Evolutionary conservation across 2,329 filamentous ascomycete species (phyloP), one percentile per base, ranked within the genome.

Genomic region (Elsinoe batatas): DNA sequence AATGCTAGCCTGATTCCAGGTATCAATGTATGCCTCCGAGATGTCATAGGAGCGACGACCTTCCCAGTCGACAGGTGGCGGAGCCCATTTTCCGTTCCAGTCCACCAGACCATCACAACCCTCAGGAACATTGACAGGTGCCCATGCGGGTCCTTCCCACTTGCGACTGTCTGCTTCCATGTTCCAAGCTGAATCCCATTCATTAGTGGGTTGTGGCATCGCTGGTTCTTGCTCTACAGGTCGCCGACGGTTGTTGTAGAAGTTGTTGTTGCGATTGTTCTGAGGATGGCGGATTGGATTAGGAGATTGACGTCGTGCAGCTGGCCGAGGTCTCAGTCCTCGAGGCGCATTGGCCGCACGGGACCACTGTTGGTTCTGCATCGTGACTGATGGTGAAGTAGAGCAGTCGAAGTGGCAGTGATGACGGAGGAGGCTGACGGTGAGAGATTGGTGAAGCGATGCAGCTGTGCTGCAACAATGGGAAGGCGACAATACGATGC

Each of bases 11-110:
- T 60, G 54, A 2, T 65, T 33, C 67, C 67, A 69, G 5, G 53
- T 32, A 15, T 64, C 58, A 18, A 69, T 65, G 22, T 61, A 58
- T 10, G 59, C 57, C 15, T 50, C 57, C 22, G 57, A 62, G n/a
- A 64, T 61, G n/a, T 58, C 50, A 11, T 67, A 69, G 1, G 58
- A 61, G 2, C 63, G 61, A 20, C 65, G 69, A 8, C 59, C 62
- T 22, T 72, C 67, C 76, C 76, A 79, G 20, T 76, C 69, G 15
- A 73, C 65, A 1, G 74, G 74, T 18, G 76, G 67, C 2, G 75
- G 74, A 22, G 72, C 64, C 65, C 71, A 72, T 6, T 72, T 65
- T 11, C 75, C 74, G 51, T 74, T 67, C 71, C 72, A 79, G 56
- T 74, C 74, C 3, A 65, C 57, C 1, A 74, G 61, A 56, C 69